Percentiles rank a stretch among this genome's conserved stretches.
Conservation (phyloP, 2,329 filamentous ascomycete species). For the Arthrobotrys iridis region DNA sequence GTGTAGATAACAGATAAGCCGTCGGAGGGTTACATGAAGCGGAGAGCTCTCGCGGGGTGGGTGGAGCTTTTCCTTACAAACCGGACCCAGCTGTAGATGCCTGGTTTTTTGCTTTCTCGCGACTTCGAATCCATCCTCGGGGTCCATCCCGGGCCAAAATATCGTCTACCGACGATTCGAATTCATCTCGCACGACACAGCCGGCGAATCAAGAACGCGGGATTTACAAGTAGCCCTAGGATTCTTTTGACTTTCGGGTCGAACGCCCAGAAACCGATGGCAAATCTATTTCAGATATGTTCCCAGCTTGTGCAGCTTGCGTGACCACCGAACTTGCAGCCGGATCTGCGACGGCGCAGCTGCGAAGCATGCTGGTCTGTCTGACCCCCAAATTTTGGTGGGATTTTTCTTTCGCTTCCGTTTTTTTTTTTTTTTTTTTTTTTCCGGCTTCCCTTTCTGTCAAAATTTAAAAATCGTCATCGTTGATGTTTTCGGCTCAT, state of each 20-base stretch:
- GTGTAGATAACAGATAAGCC: conserved; percentile 35
- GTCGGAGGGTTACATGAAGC: conserved; percentile 15
- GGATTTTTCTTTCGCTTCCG: background rate
- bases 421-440: background rate
- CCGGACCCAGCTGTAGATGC: conserved; percentile 10
- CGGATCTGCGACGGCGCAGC: conserved; percentile 15
- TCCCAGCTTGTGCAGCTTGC: background rate
- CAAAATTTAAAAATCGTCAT: conserved; percentile 2
- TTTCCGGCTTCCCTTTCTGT: conserved; percentile 7
- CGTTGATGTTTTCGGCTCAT: conserved; percentile 14
- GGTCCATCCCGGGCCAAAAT: background rate
- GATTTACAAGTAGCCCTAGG: conserved; percentile 1
- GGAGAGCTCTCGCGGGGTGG: conserved; percentile 41
- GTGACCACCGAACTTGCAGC: conserved; percentile 34
- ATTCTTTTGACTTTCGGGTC: conserved; percentile 6
- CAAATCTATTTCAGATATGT: conserved; percentile 26
- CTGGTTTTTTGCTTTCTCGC: conserved; percentile 9
- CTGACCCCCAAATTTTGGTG: conserved; percentile 1
- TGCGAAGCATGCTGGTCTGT: background rate
- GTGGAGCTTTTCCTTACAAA: conserved; percentile 1
- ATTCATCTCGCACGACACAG: background rate
- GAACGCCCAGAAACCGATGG: conserved; percentile 16
- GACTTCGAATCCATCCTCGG: background rate
- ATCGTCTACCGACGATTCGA: conserved; percentile 8
- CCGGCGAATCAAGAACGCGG: background rate